Percentiles rank a stretch among this genome's conserved stretches.
phyloP scores from a whole-genome alignment of 345 rosid genomes.

The Rubroshorea leprosula region DNA sequence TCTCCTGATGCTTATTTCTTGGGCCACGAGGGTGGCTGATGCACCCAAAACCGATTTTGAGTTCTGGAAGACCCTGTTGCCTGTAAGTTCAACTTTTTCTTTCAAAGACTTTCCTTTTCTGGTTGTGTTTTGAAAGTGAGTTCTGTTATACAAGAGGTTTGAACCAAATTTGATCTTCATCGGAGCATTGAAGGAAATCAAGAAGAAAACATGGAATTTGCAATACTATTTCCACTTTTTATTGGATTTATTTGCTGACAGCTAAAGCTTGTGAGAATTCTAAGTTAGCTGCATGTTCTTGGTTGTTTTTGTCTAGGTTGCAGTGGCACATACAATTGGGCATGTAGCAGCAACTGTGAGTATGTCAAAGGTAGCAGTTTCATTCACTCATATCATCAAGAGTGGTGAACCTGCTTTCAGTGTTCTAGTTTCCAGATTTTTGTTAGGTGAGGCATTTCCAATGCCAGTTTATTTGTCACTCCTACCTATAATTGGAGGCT shows the following conservation, averaged over 20 bases:
- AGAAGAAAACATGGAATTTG: too few relatives aligned
- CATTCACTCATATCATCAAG: slow-evolving; percentile 94
- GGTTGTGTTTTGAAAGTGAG: neutral
- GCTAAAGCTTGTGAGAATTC: neutral
- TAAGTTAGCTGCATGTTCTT: slow-evolving; percentile 7
- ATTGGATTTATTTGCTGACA: neutral
- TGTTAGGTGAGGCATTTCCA: slow-evolving; percentile 76
- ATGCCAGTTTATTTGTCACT: slow-evolving; percentile 75
- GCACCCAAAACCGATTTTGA: slow-evolving; percentile 70
- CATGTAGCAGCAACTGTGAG: slow-evolving; percentile 98
- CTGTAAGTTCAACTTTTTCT: slow-evolving; percentile 39
- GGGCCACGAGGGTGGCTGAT: slow-evolving; percentile 74
- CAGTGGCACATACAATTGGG: slow-evolving; percentile 92
- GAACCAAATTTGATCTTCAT: too few relatives aligned
- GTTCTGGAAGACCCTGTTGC: slow-evolving; percentile 87
- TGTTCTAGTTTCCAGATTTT: slow-evolving; percentile 69
- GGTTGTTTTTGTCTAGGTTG: slow-evolving; percentile 52
- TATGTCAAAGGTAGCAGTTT: slow-evolving; percentile 97
- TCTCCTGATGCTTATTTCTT: slow-evolving; percentile 78
- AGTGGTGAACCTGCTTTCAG: slow-evolving; percentile 96
- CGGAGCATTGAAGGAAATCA: neutral
- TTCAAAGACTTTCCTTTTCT: neutral
- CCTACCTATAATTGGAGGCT: slow-evolving; percentile 84
- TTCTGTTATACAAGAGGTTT: too few relatives aligned
- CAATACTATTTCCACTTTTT: neutral